Evolutionary conservation across 2,329 filamentous ascomycete genomes (phyloP).

Genomic region (Nemania serpens): DNA sequence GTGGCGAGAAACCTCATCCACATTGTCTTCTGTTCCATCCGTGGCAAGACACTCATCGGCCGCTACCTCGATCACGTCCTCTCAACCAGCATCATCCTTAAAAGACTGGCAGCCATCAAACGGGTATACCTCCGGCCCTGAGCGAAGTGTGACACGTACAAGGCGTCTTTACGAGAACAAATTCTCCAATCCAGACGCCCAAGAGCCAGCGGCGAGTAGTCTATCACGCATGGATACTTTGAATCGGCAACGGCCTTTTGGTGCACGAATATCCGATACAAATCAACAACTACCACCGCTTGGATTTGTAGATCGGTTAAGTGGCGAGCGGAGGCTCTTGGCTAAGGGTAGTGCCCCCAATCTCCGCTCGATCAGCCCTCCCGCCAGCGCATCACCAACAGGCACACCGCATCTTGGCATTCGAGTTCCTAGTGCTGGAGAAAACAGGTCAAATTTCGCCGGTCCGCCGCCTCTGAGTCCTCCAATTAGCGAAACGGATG

Average conservation of each 20-base stretch:
- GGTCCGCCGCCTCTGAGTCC: slow-evolving; percentile 64
- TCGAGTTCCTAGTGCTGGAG: slow-evolving; percentile 42
- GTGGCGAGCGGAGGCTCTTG: slow-evolving; percentile 51
- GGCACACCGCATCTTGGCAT: slow-evolving; percentile 44
- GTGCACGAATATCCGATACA: slow-evolving; percentile 57
- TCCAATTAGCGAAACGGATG: slow-evolving; percentile 72
- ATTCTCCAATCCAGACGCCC: slow-evolving; percentile 71
- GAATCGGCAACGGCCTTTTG: slow-evolving; percentile 62
- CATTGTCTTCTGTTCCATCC: slow-evolving; percentile 71
- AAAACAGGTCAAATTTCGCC: slow-evolving; percentile 46
- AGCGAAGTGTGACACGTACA: slow-evolving; percentile 70
- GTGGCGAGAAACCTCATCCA: slow-evolving; percentile 86
- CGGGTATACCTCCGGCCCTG: slow-evolving; percentile 51
- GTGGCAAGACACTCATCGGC: slow-evolving; percentile 80
- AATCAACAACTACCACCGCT: slow-evolving; percentile 53
- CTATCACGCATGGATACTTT: slow-evolving; percentile 81
- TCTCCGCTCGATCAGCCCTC: slow-evolving; percentile 62
- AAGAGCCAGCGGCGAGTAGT: slow-evolving; percentile 78
- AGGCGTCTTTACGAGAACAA: slow-evolving; percentile 83
- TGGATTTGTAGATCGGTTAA: slow-evolving; percentile 52
- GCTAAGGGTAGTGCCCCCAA: slow-evolving; percentile 71
- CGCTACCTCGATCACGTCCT: slow-evolving; percentile 83
- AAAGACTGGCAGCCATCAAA: slow-evolving; percentile 56
- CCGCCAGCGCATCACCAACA: slow-evolving; percentile 45
- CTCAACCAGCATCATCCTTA: slow-evolving; percentile 58